Base-by-base conservation (phyloP, 345 rosid species). In the Salix brachista region DNA sequence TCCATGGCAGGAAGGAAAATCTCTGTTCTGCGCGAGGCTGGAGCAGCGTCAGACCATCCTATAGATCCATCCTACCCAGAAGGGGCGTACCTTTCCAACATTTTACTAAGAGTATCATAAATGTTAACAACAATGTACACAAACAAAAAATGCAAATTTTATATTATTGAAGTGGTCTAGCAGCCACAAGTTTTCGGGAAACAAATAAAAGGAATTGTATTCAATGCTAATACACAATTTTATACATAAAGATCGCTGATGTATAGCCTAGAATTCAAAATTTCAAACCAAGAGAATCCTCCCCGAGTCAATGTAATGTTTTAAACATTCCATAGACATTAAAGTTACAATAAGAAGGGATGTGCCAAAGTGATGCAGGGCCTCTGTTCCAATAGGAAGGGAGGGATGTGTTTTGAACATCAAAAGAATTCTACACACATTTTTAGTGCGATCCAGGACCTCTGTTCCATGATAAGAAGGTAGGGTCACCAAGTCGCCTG, bases 401-500 rank as follows among this genome's bases (percentile, higher is more conserved):
- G 37, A 34, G 37, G 37, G 37, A 0, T 34, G 37, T 34, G 37
- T 5, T 34, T 34, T 34, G 5, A 34, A 34, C 26, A 32, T 41
- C 16, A 9, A 4, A 34, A 4, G 70, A 30, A 14, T n/a, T 64
- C 36, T 65, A 4, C 28, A 5, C 19, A 23, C 52, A 34, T 44
- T 58, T 67, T 81, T 64, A 81, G 65, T 78, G 72, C 12, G 78
- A 93, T 34, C 94, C 90, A 1, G 98, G 96, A 74, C 78, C 88
- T 82, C 94, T 90, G 85, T 93, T 93, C 99, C 99, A 96, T n/a
- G 98, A 92, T 81, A 96, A 79, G 80, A 93, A 93, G 3, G 98
- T 85, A 23, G 99, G 98, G 85, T 96, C 99, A 79, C 96, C 97
- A 64, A 92, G 94, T 67, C 88, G 96, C 92, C 98, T 96, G 90